phyloP scores from a whole-genome alignment of 202 grass and related monocot genomes.

The Dendrocalamus latiflorus region DNA sequence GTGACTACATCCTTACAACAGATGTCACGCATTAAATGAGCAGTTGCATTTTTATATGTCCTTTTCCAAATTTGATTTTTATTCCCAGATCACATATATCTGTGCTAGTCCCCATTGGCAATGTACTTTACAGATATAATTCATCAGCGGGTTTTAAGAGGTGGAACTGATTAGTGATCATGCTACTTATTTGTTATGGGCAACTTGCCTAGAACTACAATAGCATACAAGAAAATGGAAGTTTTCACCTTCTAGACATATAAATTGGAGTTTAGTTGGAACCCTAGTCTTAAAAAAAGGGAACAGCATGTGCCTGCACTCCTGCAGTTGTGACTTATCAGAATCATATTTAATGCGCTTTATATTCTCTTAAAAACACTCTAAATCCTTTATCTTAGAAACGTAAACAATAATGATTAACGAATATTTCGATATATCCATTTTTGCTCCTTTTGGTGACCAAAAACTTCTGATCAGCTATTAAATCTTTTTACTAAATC shows the following conservation, averaged over 20 bases:
- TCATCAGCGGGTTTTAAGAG: neutral
- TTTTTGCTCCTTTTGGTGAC: neutral
- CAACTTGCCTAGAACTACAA: neutral
- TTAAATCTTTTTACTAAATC: neutral
- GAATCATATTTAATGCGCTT: too few relatives aligned
- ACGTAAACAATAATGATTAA: neutral
- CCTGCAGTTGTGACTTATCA: too few relatives aligned
- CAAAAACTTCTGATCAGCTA: neutral
- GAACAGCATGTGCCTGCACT: too few relatives aligned
- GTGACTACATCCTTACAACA: neutral
- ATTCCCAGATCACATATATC: neutral
- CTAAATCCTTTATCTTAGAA: neutral
- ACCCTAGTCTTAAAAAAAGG: too few relatives aligned
- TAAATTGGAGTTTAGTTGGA: neutral
- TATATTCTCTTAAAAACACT: too few relatives aligned
- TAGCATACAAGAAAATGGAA: neutral
- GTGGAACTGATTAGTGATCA: too few relatives aligned
- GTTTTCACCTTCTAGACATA: neutral
- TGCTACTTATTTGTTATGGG: neutral
- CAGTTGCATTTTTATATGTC: neutral
- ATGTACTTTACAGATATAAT: neutral
- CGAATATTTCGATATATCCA: neutral
- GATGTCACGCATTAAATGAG: neutral
- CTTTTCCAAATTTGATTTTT: neutral
- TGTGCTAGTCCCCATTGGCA: neutral